Evolutionary conservation across 306 rosid genomes (phyloP).

Genomic region (Vicia villosa): DNA sequence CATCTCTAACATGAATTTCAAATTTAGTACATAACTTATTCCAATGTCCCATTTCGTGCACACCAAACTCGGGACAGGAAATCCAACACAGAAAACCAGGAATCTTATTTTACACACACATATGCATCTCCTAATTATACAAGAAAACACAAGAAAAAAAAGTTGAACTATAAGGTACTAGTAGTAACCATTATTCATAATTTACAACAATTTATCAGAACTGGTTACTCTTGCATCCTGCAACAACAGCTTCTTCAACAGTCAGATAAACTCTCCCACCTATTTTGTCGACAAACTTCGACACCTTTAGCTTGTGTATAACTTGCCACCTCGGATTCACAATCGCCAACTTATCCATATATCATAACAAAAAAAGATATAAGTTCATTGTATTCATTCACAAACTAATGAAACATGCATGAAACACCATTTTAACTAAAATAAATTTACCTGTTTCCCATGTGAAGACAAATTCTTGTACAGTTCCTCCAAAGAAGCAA

Average conservation of each 20-base stretch:
- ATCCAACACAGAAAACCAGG: conserved; percentile 21
- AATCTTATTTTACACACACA: conserved; percentile 15
- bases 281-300: conserved; percentile 60
- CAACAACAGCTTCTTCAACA: conserved; percentile 75
- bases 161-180: too few relatives aligned
- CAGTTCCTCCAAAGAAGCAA: conserved; percentile 67
- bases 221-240: conserved; percentile 28
- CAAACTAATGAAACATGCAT: background rate
- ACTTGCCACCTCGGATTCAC: conserved; percentile 84
- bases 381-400: background rate
- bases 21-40: too few relatives aligned
- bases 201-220: conserved; percentile 23
- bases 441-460: conserved; percentile 55
- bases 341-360: conserved; percentile 53
- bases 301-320: conserved; percentile 80
- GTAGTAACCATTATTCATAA: too few relatives aligned
- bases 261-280: conserved; percentile 67
- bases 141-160: too few relatives aligned
- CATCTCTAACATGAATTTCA: too few relatives aligned
- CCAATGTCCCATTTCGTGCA: conserved; percentile 19
- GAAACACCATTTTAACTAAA: background rate
- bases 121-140: too few relatives aligned
- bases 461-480: conserved; percentile 51
- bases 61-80: conserved; percentile 24
- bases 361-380: background rate